Evolutionary conservation across 805 yeast genomes (phyloP), one percentile per base, ranked within the genome.

Genomic region (Lachancea nothofagi): DNA sequence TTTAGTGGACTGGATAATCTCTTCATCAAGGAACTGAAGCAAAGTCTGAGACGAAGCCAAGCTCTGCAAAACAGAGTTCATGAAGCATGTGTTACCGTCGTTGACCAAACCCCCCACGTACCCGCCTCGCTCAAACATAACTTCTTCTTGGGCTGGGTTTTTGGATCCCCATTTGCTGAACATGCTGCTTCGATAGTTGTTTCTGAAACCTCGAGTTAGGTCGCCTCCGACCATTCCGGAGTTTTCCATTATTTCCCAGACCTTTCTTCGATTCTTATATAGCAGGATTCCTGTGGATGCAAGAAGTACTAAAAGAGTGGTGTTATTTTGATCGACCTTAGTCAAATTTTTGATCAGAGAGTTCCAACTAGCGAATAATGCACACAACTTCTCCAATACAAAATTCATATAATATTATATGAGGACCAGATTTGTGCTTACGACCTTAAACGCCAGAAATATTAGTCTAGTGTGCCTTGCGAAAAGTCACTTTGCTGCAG

Each of bases 61-160:
- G 13, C 84, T 74, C 59, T 89, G 97, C 20, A 89, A 61, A 1
- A 89, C 96, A 18, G 88, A 78, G 63, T 89, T 89, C 94, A 88
- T 87, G 53, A 89, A 89, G 61, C 97, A 89, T 0, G 96, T 87
- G 57, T 89, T 89, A 10, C 97, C 96, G 48, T 86, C 95, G 57
- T 89, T 89, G 43, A 75, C 72, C 26, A 89, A 70, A 1, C 97
- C 97, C 19, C 96, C 96, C 24, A 86, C 74, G 38, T 73, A 75
- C 1, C 89, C 89, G 42, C 90, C 90, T 39, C 71, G 66, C 35
- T 67, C 67, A 39, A 72, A 44, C n/a, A 80, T 80, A 5, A 21
- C 33, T 15, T 48, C 51, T 18, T 53, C 54, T 30, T 44, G 43
- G 26, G 45, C 50, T 13, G 46, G 41, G 36, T 41, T 34, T 33